Evolutionary conservation across 805 yeast species (phyloP), one percentile per base, ranked within the genome.

Genomic region (Saccharomycopsis sp.): DNA sequence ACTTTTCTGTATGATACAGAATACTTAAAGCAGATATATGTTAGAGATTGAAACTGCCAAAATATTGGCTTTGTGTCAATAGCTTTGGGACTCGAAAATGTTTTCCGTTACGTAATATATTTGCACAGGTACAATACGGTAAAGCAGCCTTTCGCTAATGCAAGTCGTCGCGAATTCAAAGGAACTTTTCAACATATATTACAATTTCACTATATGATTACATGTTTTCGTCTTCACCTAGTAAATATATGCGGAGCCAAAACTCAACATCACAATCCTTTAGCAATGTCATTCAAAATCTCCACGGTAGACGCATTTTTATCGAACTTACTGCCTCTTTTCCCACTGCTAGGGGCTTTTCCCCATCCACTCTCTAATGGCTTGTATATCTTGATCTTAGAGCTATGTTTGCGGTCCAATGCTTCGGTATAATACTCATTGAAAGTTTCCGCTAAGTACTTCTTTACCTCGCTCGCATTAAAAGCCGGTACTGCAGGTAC

Each of bases 361-460:
- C 58, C 58, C 61, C 61, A 58, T 15, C 61, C 59, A 29, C 53
- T 34, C 29, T 58, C 61, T 34, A 24, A 47, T n/a, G 61, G 46
- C 37, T 56, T 56, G 48, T 56, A 58, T 9, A 58, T 50, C 47
- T 34, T 48, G 24, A 58, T 50, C 23, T 47, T 51, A 12, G 50
- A 24, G 16, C 55, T 55, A 24, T 34, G 3, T 29, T 50, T 54
- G 34, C 53, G 37, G 24, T 52, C 59, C 21, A 46, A 51, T 7
- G 61, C 58, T 2, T 24, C 24, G 34, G 29, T 37, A 21, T 24
- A 23, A 24, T 56, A 58, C 8, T 47, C 37, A 12, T 55, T 37
- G 44, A 52, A 58, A 16, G 29, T 24, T 20, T 37, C 23, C 18
- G 41, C 29, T 52, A 58, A 52, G 46, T 58, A 58, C 41, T 46